Percentiles rank a stretch among this genome's conserved stretches.
Evolutionary conservation across 176 grass and related monocot species (phyloP).

Genomic region (Carex scoparia): DNA sequence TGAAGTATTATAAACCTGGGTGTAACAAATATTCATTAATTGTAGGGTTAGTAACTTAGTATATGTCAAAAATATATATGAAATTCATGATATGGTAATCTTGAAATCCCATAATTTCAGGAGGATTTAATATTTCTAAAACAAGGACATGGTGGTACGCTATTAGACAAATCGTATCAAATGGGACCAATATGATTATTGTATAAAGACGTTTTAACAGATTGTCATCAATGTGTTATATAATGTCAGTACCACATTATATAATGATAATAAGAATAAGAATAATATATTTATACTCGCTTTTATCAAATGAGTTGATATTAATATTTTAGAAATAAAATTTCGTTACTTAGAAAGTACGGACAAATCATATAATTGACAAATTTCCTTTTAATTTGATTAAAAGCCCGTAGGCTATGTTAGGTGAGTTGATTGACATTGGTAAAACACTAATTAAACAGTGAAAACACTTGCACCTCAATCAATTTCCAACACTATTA

Average conservation of each 20-base stretch:
- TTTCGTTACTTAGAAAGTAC: too few relatives aligned
- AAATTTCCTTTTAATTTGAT: background rate
- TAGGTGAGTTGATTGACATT: slow-evolving; percentile 1
- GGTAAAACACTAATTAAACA: background rate
- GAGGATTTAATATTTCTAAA: background rate
- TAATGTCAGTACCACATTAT: background rate
- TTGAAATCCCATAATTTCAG: too few relatives aligned
- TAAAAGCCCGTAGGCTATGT: background rate
- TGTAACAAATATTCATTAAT: background rate
- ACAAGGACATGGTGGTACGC: background rate
- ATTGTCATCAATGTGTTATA: background rate
- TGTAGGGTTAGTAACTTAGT: background rate
- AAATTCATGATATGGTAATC: background rate
- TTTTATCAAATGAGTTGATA: too few relatives aligned
- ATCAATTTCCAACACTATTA: background rate
- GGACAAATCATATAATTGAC: too few relatives aligned
- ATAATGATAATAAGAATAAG: too few relatives aligned
- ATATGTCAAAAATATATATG: background rate
- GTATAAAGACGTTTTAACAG: background rate
- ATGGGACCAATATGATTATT: background rate
- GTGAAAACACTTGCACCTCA: background rate
- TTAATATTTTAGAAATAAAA: too few relatives aligned
- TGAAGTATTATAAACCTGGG: too few relatives aligned
- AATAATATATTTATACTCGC: too few relatives aligned
- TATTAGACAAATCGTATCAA: background rate